phyloP scores from a whole-genome alignment of 129 eudicot genomes.

The Tanacetum coccineum region DNA sequence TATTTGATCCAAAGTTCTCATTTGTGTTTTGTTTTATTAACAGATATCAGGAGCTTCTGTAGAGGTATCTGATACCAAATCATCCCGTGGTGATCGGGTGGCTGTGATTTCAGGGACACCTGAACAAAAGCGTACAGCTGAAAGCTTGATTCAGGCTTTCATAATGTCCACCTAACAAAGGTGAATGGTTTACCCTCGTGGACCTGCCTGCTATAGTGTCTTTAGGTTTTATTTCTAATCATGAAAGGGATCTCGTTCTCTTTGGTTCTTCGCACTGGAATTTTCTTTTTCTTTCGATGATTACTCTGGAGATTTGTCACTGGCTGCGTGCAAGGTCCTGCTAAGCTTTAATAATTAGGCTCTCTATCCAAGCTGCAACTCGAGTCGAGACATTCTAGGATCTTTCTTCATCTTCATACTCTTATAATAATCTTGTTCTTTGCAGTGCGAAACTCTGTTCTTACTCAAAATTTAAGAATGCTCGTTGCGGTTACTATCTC shows the following conservation, averaged over 20 bases:
- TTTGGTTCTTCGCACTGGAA: constrained; percentile 35
- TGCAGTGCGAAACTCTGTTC: constrained; percentile 32
- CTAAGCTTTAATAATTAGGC: constrained; percentile 32
- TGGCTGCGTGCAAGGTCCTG: too few species aligned
- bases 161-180: constrained; percentile 73
- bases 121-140: constrained; percentile 95
- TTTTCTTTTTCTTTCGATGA: constrained; percentile 11
- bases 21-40: constrained; percentile 21
- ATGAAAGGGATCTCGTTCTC: constrained; percentile 27
- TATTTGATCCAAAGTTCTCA: too few species aligned
- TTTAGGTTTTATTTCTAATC: constrained; percentile 30
- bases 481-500: constrained; percentile 41
- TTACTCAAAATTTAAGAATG: constrained; percentile 28
- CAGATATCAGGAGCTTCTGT: constrained; percentile 92
- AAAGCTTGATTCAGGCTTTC: constrained; percentile 95
- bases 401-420: constrained; percentile 37
- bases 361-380: constrained; percentile 43
- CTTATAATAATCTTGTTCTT: constrained; percentile 35
- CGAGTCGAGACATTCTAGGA: constrained; percentile 31
- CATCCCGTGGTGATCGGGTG: constrained; percentile 88
- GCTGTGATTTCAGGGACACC: constrained; percentile 86
- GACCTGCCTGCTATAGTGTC: constrained; percentile 16
- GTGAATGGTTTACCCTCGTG: constrained; percentile 34
- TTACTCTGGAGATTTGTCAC: too few species aligned
- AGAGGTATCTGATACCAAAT: constrained; percentile 78